Base-by-base conservation (phyloP, 257 asterid species). In the Solanum bukasovii region DNA sequence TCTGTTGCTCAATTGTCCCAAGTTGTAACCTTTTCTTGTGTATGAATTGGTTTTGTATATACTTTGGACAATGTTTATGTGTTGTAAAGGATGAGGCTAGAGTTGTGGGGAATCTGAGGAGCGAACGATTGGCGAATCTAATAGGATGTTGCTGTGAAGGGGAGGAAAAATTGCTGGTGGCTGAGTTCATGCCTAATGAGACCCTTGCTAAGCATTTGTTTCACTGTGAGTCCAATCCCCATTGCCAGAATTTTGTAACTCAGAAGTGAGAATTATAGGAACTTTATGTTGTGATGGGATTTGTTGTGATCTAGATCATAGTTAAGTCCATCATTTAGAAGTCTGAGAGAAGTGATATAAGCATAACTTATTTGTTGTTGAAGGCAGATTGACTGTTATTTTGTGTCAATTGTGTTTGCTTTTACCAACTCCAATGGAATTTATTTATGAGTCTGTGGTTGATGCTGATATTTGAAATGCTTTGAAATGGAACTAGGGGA, bases 151-250 rank as follows among this genome's bases (percentile, higher is more conserved):
- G 94, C 87, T 88, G 88, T 46, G 91, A 91, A 86, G 92, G 91
- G 40, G 93, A 91, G 31, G 92, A 92, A 84, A 91, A 93, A 71
- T 84, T 92, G 87, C 88, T 91, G 91, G 93, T 92, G 40, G 92
- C 94, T 4, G 94, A 92, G 74, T 92, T 92, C 78, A 91, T 91
- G 94, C 93, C 93, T 59, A 89, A 91, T 67, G 92, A 92, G 29
- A 92, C 94, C 18, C 94, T 92, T 56, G 94, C 94, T 27, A 92
- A 82, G 87, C 94, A 92, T 89, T 89, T 92, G 56, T 92, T 92
- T 89, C 94, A 92, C 73, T 91, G 94, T 92, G 63, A 91, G 94
- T 87, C 73, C 63, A 52, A 52, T 65, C 65, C 38, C 10, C 20
- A 27, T 81, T 12, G 56, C 25, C 14, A 49, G 20, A 49, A 81